These are phyloP conservation scores for Elsinoe batatas DNA, from an alignment of 2,329 filamentous ascomycete genomes.

Conservation along the genomic window DNA sequence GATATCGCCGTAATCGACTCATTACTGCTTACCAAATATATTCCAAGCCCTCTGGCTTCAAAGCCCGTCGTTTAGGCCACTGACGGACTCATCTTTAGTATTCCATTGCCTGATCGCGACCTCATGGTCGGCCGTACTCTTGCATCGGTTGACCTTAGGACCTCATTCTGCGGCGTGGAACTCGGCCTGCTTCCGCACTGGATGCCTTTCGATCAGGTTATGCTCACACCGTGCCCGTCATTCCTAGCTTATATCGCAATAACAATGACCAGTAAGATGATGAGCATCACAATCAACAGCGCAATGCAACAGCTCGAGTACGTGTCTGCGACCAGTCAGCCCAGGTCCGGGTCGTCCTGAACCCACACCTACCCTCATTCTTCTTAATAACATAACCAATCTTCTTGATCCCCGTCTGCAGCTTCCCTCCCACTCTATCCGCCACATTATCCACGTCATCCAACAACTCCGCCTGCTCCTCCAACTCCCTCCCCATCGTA, in stretches of 20 bases:
- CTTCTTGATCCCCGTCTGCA: constrained; percentile 79
- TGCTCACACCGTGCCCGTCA: no score
- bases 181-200: no score
- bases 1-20: no score
- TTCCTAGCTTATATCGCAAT: constrained; percentile 47
- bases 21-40: no score
- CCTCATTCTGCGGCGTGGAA: no score
- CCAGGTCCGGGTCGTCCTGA: not conserved
- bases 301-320: constrained; percentile 86
- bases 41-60: no score
- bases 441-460: constrained; percentile 75
- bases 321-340: constrained; percentile 38
- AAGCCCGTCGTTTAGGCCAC: no score
- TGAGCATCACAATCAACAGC: constrained; percentile 76
- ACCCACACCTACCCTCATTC: constrained; percentile 64
- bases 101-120: no score
- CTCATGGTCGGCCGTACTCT: no score
- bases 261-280: constrained; percentile 74
- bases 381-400: constrained; percentile 73
- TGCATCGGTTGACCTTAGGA: no score
- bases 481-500: constrained; percentile 91
- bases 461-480: constrained; percentile 86
- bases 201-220: no score
- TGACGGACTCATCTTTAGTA: no score
- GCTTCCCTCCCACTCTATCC: constrained; percentile 74